Conservation (phyloP, 345 rosid species). For the Salix udensis region DNA sequence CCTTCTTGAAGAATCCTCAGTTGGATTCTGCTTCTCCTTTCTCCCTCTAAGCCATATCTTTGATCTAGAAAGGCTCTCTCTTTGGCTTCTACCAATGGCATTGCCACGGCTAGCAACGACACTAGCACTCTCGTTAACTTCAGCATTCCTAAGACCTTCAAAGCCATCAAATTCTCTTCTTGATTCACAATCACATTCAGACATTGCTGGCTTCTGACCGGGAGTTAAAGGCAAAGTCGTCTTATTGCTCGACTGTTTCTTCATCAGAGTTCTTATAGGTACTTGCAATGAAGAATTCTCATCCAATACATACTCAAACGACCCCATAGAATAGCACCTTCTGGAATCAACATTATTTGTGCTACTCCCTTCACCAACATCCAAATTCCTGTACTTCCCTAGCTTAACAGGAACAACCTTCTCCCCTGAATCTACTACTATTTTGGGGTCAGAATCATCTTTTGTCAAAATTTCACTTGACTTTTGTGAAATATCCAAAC, state of each 20-base stretch:
- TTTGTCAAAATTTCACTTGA: slow-evolving; percentile 35
- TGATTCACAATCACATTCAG: slow-evolving; percentile 63
- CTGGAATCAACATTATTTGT: slow-evolving; percentile 50
- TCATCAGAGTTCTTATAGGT: slow-evolving; percentile 55
- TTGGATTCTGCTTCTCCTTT: slow-evolving; percentile 46
- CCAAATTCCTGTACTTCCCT: slow-evolving; percentile 76
- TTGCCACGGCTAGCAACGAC: slow-evolving; percentile 19
- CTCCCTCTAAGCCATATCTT: slow-evolving; percentile 82
- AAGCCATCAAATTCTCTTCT: slow-evolving; percentile 50
- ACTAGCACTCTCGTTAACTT: slow-evolving; percentile 13
- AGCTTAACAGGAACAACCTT: slow-evolving; percentile 82
- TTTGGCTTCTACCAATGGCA: slow-evolving; percentile 28
- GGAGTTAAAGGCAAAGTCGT: slow-evolving; percentile 46
- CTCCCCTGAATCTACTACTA: slow-evolving; percentile 40
- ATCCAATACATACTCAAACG: slow-evolving; percentile 93
- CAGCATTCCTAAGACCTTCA: slow-evolving; percentile 23
- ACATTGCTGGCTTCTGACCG: slow-evolving; percentile 65
- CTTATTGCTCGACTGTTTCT: slow-evolving; percentile 57
- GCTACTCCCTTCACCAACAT: slow-evolving; percentile 52
- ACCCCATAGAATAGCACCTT: slow-evolving; percentile 95
- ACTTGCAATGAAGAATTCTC: slow-evolving; percentile 69
- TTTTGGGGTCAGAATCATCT: slow-evolving; percentile 23
- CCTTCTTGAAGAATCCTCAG: slow-evolving; percentile 47
- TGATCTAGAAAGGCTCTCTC: slow-evolving; percentile 81
- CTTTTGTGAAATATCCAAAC: slow-evolving; percentile 28